phyloP scores from a whole-genome alignment of 225 moss, liverwort and hornwort species.

The Antitrichia curtipendula region DNA sequence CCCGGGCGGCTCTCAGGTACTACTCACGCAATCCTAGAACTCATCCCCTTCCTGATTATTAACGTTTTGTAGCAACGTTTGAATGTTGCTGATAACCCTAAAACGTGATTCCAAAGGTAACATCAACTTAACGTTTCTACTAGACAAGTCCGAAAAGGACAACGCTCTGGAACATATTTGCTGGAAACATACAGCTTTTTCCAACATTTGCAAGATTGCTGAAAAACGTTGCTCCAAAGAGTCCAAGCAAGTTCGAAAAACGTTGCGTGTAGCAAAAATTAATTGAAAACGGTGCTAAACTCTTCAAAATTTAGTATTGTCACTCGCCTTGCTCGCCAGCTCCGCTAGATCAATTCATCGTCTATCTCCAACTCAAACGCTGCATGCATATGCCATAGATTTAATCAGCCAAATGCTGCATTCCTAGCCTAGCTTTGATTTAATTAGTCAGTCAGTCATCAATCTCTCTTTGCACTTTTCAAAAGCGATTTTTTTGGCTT shows the following conservation, averaged over 20 bases:
- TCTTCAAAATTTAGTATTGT: neutral
- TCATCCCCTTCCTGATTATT: neutral
- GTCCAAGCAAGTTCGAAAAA: neutral
- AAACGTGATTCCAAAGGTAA: neutral
- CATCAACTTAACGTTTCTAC: neutral
- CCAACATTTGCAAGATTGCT: neutral
- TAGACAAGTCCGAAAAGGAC: neutral
- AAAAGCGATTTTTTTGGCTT: neutral
- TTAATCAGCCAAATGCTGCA: neutral
- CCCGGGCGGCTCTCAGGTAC: conserved; percentile 72
- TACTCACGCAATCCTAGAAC: neutral
- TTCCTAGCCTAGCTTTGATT: neutral
- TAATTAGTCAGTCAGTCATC: neutral
- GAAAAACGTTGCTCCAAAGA: neutral
- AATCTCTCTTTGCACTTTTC: neutral
- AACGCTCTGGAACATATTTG: neutral
- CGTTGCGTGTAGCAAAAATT: neutral
- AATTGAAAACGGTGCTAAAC: neutral
- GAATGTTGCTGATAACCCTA: neutral
- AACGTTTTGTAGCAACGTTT: neutral
- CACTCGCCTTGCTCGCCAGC: neutral
- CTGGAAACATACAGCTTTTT: neutral
- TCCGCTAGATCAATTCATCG: neutral
- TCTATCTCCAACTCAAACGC: neutral
- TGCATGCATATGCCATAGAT: no score